Percentiles rank a stretch among this genome's conserved stretches.
Conservation (phyloP, 805 yeast genomes). For the Candida pseudoglaebosa region DNA sequence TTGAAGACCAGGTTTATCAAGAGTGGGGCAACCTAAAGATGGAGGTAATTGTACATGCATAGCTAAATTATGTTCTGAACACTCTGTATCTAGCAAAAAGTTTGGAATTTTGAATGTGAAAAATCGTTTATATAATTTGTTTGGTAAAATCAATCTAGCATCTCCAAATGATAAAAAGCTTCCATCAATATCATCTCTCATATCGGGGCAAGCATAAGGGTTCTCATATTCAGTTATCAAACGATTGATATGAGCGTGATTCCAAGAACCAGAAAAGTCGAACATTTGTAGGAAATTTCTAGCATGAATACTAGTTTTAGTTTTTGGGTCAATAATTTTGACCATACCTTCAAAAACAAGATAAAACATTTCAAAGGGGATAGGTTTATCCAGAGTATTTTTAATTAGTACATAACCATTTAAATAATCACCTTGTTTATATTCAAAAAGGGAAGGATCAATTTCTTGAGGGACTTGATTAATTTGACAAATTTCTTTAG, state of each 20-base stretch:
- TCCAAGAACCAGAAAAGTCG: constrained; percentile 52
- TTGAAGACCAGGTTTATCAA: constrained; percentile 11
- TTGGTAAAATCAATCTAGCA: constrained; percentile 17
- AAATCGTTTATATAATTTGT: constrained; percentile 29
- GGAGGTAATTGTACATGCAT: constrained; percentile 36
- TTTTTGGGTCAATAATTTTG: constrained; percentile 7
- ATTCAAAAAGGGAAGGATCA: constrained; percentile 41
- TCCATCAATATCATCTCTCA: constrained; percentile 24
- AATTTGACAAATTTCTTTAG: constrained; percentile 28
- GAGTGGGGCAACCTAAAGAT: constrained; percentile 22
- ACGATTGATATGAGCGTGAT: constrained; percentile 31
- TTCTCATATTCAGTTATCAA: constrained; percentile 21
- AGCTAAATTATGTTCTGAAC: constrained; percentile 26
- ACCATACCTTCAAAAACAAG: constrained; percentile 51
- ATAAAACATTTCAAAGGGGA: constrained; percentile 61
- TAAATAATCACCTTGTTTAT: constrained; percentile 63
- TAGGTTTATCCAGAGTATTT: constrained; percentile 35
- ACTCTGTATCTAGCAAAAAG: constrained; percentile 33
- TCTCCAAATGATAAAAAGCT: constrained; percentile 16
- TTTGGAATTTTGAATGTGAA: constrained; percentile 40
- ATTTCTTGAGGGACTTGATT: constrained; percentile 25
- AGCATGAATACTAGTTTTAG: constrained; percentile 12
- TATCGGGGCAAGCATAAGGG: constrained; percentile 13
- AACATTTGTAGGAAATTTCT: constrained; percentile 44
- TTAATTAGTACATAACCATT: constrained; percentile 51